These are phyloP conservation scores for Neurospora sp. DNA, from an alignment of 495 filamentous ascomycete genomes.

Conservation along the genomic window DNA sequence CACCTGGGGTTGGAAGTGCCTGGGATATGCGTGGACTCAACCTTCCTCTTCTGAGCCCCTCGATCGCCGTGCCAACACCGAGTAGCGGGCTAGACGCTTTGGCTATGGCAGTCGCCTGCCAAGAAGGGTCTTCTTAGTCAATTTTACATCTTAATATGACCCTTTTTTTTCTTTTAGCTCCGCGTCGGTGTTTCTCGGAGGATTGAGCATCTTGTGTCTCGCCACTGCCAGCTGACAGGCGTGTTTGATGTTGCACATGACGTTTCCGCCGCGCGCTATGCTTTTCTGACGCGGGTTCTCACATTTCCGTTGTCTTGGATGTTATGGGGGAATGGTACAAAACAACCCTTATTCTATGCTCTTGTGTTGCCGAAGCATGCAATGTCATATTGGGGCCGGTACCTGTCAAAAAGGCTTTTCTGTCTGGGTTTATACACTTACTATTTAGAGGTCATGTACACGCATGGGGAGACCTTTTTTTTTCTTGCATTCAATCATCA, in stretches of 20 bases:
- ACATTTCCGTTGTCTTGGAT: neutral
- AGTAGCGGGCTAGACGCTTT: conserved; percentile 34
- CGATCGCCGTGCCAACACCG: conserved; percentile 17
- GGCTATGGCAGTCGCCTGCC: conserved; percentile 29
- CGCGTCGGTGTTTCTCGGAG: neutral
- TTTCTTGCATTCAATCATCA: neutral
- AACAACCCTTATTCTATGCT: neutral
- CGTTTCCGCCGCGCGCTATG: neutral
- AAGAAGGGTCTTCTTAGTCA: conserved; percentile 22
- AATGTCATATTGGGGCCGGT: neutral
- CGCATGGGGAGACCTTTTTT: conserved; percentile 2
- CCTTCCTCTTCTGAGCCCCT: conserved; percentile 26
- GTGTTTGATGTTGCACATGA: neutral
- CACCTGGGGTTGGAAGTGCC: conserved; percentile 15
- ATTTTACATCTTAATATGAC: neutral
- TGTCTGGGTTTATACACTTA: neutral
- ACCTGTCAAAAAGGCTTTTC: neutral
- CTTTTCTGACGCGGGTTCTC: neutral
- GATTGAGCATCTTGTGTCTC: neutral
- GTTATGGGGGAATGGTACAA: neutral
- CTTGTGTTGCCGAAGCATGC: conserved; percentile 1
- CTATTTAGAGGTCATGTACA: neutral
- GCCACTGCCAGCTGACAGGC: neutral
- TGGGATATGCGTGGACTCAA: conserved; percentile 38
- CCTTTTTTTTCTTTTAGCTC: neutral